Evolutionary conservation across 2,329 filamentous ascomycete species (phyloP), one percentile per base, ranked within the genome.

Genomic region (Claviceps fusiformis): DNA sequence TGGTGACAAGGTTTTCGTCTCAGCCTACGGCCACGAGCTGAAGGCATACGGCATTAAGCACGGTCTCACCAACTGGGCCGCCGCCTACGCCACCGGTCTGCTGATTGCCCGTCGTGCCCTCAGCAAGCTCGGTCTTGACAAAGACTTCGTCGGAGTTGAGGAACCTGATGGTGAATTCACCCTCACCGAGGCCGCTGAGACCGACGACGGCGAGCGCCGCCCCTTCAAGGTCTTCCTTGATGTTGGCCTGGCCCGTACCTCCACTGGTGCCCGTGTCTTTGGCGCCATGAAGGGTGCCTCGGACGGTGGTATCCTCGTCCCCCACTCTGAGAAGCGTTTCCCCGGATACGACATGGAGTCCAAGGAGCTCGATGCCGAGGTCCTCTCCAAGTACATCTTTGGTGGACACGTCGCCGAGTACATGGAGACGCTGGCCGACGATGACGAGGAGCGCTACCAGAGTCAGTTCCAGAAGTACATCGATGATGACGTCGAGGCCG

Each of bases 361-460:
- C 75, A 91, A 98, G 87, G 92, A 97, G 83, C 89, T 98, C 69
- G 93, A 98, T 68, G 83, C 90, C 69, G 93, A 98, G 75, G 87
- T 83, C 65, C 89, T 98, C 72, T 90, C 92, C 83, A 95, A 91
- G 82, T 98, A 98, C 87, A 98, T 98, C 82, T 92, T 89, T 76
- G 93, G 82, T 71, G 92, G 93, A 60, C 93, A 98, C 84, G 89
- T 98, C 63, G 91, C 92, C 66, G 93, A 98, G 85, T 98, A 98
- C 86, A 98, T 98, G 93, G 93, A 98, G 86, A 93, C 87, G 58
- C 88, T 98, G 63, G 93, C 93, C 77, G 93, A 98, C 69, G 93
- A 98, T 73, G 93, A 98, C 72, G 93, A 98, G 87, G 93, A 98
- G 85, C 91, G 93, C 73, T 98, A 89, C 89, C 92, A 92, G 83